Conservation (phyloP, 371 early-diverging fungal genomes). For the Blastocladiella emersonii region DNA sequence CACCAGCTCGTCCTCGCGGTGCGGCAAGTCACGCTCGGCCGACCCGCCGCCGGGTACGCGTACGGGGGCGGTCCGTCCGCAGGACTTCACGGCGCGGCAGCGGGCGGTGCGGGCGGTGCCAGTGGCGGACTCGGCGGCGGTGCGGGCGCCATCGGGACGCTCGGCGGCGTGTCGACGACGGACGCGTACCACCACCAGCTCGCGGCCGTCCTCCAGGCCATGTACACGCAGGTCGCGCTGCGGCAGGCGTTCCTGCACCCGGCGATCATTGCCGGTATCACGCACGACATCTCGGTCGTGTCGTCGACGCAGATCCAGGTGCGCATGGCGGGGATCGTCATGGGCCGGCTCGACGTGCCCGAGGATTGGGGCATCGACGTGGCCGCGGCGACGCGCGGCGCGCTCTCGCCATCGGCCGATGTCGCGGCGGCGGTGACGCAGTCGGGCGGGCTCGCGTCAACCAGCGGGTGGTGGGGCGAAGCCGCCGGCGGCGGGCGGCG, state of each 20-base stretch:
- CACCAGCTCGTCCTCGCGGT: conserved; percentile 27
- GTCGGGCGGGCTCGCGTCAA: background rate
- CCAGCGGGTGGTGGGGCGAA: no score
- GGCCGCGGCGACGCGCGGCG: conserved; percentile 17
- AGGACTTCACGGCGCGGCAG: no score
- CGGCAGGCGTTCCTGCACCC: conserved; percentile 29
- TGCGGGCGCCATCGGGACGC: no score
- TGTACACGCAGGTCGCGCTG: conserved; percentile 43
- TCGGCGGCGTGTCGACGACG: no score
- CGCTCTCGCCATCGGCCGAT: conserved; percentile 13
- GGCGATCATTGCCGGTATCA: conserved; percentile 40
- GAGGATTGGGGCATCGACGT: conserved; percentile 7
- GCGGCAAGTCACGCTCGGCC: conserved; percentile 40
- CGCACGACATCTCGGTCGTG: conserved; percentile 39
- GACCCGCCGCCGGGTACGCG: no score
- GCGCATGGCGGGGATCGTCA: conserved; percentile 36
- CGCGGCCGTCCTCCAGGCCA: conserved; percentile 36
- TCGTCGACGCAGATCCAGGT: conserved; percentile 44
- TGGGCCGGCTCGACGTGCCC: conserved; percentile 20
- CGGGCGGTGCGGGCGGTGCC: no score
- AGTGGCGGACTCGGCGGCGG: no score
- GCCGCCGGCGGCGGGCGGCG: no score
- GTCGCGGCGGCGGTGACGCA: background rate
- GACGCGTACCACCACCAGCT: no score
- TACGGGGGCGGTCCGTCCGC: no score